Evolutionary conservation across 768 basidiomycete species (phyloP).

Genomic region (Dentipellis fragilis): DNA sequence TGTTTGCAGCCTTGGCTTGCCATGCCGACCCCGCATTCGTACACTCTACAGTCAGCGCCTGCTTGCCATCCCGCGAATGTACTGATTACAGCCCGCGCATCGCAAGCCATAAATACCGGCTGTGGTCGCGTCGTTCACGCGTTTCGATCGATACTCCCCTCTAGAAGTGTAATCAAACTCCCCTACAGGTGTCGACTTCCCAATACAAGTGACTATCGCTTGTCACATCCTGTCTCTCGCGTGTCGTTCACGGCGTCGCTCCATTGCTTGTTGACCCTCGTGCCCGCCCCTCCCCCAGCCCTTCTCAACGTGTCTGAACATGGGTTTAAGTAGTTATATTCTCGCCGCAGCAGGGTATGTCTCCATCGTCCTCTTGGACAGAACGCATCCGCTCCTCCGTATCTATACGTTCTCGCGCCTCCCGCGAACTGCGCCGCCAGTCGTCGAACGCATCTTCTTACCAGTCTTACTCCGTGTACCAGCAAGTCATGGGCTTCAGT

Average conservation of each 20-base stretch:
- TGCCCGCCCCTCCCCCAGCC: constrained; percentile 8
- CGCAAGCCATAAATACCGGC: neutral
- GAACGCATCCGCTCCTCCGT: constrained; percentile 2
- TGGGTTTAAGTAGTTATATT: constrained; percentile 8
- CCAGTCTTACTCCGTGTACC: constrained; percentile 34
- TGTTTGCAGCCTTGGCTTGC: constrained; percentile 6
- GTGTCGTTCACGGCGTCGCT: neutral
- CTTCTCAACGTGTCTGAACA: constrained; percentile 14
- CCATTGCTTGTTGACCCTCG: neutral
- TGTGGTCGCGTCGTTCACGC: neutral
- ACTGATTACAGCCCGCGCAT: neutral
- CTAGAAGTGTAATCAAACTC: neutral
- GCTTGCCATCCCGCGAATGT: constrained; percentile 4
- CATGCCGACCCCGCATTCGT: constrained; percentile 1
- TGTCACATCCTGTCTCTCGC: neutral
- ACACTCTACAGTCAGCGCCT: neutral
- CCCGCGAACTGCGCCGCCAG: constrained; percentile 4
- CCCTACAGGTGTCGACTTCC: neutral
- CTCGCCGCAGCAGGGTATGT: constrained; percentile 8
- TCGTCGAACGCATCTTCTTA: constrained; percentile 16
- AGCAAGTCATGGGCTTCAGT: constrained; percentile 40
- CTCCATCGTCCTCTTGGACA: constrained; percentile 6
- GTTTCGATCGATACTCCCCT: neutral
- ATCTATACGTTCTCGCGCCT: constrained; percentile 15
- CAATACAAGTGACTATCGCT: neutral